Evolutionary conservation across 1,139 yeast species (phyloP).

Genomic region (Scheffersomyces titani): DNA sequence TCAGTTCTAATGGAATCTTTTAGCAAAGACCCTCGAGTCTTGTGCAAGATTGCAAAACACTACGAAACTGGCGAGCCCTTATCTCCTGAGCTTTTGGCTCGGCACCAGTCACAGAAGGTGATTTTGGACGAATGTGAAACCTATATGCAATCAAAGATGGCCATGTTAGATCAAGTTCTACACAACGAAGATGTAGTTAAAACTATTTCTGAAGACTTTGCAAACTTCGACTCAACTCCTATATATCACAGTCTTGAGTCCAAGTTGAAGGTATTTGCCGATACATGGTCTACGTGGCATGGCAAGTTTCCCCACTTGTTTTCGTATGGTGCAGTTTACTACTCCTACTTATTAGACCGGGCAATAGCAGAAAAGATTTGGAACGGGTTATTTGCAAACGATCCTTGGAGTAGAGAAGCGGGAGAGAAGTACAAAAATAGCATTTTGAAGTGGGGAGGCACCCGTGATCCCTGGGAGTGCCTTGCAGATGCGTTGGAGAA

Average conservation of each 20-base stretch:
- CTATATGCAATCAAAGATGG: slow-evolving; percentile 87
- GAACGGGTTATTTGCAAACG: slow-evolving; percentile 64
- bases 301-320: slow-evolving; percentile 92
- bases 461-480: slow-evolving; percentile 86
- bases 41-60: slow-evolving; percentile 73
- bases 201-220: slow-evolving; percentile 7
- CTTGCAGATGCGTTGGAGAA: slow-evolving; percentile 75
- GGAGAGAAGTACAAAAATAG: slow-evolving; percentile 75
- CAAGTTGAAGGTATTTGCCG: slow-evolving; percentile 57
- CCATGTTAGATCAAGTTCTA: slow-evolving; percentile 79
- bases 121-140: slow-evolving; percentile 71
- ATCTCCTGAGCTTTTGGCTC: slow-evolving; percentile 48
- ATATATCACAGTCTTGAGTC: slow-evolving; percentile 69
- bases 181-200: slow-evolving; percentile 48
- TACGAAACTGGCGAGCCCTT: slow-evolving; percentile 67
- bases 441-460: slow-evolving; percentile 91
- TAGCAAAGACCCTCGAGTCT: slow-evolving; percentile 78
- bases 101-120: slow-evolving; percentile 54
- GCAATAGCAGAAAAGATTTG: slow-evolving; percentile 91
- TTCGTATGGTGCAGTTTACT: slow-evolving; percentile 93
- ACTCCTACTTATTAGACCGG: slow-evolving; percentile 87
- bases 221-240: slow-evolving; percentile 49
- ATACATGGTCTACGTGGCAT: slow-evolving; percentile 79
- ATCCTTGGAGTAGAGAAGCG: slow-evolving; percentile 70
- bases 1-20: slow-evolving; percentile 94